Percentiles rank a stretch among this genome's conserved stretches.
phyloP scores from a whole-genome alignment of 345 rosid species.

The Nephelium lappaceum region DNA sequence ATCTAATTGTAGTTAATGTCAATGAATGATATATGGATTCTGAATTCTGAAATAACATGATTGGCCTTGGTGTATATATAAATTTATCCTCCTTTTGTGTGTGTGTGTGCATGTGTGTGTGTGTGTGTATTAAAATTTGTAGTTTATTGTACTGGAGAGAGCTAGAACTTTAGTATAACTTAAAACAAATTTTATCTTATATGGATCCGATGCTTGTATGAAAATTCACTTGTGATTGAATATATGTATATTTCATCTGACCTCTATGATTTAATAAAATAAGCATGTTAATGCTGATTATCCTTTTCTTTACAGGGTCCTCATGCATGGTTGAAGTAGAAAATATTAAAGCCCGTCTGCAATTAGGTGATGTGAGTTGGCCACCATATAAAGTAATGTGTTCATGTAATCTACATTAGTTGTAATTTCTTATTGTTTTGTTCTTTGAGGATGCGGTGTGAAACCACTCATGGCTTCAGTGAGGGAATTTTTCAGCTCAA shows the following conservation, averaged over 20 bases:
- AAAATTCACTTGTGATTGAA: neutral
- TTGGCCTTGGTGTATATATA: neutral
- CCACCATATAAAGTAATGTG: neutral
- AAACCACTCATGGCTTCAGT: neutral
- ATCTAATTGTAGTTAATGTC: neutral
- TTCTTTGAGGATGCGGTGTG: neutral
- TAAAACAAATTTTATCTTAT: neutral
- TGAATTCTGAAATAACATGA: neutral
- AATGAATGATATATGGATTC: neutral
- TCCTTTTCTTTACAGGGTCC: conserved; percentile 29
- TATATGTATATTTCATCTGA: neutral
- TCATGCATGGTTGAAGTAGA: conserved; percentile 25
- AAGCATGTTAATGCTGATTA: neutral
- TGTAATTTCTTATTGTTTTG: neutral
- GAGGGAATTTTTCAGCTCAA: neutral
- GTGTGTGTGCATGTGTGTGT: too few species aligned
- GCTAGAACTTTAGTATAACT: neutral
- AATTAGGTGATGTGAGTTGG: conserved; percentile 2
- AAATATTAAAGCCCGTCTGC: neutral
- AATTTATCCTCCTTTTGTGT: neutral
- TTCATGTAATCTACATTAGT: neutral
- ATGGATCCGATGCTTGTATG: neutral
- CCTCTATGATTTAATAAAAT: neutral
- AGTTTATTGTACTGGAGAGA: neutral
- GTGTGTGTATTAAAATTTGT: neutral